Base-by-base conservation (phyloP, 1,284 basidiomycete species). In the Melampsora larici-populina region DNA sequence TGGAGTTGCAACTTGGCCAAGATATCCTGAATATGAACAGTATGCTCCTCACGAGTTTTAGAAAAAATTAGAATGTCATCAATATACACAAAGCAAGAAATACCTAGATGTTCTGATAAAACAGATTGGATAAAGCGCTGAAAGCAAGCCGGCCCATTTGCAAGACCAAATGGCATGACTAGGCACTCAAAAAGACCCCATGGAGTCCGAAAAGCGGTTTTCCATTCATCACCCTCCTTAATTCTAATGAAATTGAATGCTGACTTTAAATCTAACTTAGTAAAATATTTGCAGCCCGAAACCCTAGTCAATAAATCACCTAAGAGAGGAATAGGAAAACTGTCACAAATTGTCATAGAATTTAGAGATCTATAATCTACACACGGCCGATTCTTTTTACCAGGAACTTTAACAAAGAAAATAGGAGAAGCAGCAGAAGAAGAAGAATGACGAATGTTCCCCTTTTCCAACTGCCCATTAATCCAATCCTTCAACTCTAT, bases 141-240 rank as follows among this genome's bases (percentile, higher is more conserved):
- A 79, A 85, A 84, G 0, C 81, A 80, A 1, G 84, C 81, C 0
- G 85, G 86, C 0, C 84, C 84, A 78, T 86, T 87, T 60, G 82
- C 84, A 3, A 86, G 80, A 0, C 86, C 84, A 68, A 86, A 86
- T 0, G 84, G 85, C 83, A 87, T 84, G n/a, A 86, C 84, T 1
- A 81, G 73, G 73, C 80, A 85, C 79, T 86, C 83, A 78, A 82
- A 86, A 3, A 82, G 80, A 0, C 86, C 85, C 26, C 83, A 83
- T 26, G 81, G 82, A 0, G 83, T 85, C 2, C 78, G 26, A 79
- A 86, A 86, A 1, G 84, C 83, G 0, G 85, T 86, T 67, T 85
- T 85, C 81, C 81, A 82, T 60, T 84, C 82, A 60, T 84, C 80
- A 0, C 82, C 81, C 49, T n/a, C n/a, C n/a, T n/a, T n/a, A n/a